phyloP scores from a whole-genome alignment of 2,329 filamentous ascomycete species.

The Xylariaceae sp. region DNA sequence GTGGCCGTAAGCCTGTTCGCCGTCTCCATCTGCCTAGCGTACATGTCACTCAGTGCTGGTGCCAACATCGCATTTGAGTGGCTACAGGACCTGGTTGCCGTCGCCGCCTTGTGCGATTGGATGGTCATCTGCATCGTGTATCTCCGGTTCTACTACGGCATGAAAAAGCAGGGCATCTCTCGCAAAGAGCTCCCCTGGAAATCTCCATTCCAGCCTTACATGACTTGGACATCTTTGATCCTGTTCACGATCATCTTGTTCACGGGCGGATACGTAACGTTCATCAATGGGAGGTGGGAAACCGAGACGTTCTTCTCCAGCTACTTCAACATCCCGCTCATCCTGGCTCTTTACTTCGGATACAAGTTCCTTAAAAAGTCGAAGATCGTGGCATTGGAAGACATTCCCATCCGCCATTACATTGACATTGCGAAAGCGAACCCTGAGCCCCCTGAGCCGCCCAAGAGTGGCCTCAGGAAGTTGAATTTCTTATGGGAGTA shows the following conservation, averaged over 20 bases:
- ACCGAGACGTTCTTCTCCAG: conserved; percentile 25
- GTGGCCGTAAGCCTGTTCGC: conserved; percentile 35
- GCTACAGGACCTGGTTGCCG: conserved; percentile 23
- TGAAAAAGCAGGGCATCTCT: conserved; percentile 21
- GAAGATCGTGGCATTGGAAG: conserved; percentile 4
- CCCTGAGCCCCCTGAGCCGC: conserved; percentile 4
- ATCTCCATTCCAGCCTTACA: conserved; percentile 24
- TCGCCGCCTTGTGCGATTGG: conserved; percentile 21
- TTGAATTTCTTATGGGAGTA: conserved; percentile 7
- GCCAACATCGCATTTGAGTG: conserved; percentile 22
- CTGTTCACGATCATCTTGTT: conserved; percentile 20
- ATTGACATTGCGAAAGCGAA: conserved; percentile 7
- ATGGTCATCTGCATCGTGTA: conserved; percentile 19
- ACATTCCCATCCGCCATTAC: conserved; percentile 5
- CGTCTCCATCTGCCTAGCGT: conserved; percentile 6
- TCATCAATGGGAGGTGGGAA: conserved; percentile 31
- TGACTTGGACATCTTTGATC: conserved; percentile 19
- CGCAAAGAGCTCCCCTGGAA: conserved; percentile 23
- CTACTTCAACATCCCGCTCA: conserved; percentile 32
- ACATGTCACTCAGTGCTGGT: conserved; percentile 13
- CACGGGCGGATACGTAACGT: conserved; percentile 24
- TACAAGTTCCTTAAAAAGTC: conserved; percentile 10
- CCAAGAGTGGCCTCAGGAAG: conserved; percentile 3
- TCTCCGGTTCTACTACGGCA: conserved; percentile 18
- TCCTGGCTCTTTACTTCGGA: conserved; percentile 14